Base-by-base conservation (phyloP, 2,329 filamentous ascomycete species). In the Microdochium bolleyi region DNA sequence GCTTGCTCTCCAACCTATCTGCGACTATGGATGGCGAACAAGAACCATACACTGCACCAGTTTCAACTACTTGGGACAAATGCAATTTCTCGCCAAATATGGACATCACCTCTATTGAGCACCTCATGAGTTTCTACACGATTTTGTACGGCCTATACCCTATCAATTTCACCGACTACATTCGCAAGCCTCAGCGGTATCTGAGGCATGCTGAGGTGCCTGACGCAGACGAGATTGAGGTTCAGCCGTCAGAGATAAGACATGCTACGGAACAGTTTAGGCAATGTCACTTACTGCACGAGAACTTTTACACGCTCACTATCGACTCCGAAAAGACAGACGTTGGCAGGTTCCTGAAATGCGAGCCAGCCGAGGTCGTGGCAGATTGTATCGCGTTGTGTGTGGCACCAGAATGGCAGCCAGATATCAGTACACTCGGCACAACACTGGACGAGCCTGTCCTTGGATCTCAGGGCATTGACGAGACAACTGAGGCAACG, bases 141-240 rank as follows among this genome's bases (percentile, higher is more conserved):
- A 85, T 91, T 24, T 74, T 94, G 0, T 94, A 94, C 60, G 89
- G 89, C 0, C 71, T 94, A 3, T 94, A 92, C 57, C 89, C 89
- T 1, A 81, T 92, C 62, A 92, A 92, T 64, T 90, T 94, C 60
- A 87, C 90, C 81, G 87, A 86, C 67, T 94, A 92, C 64, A 87
- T 94, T 56, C 81, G 88, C 53, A 92, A 92, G 62, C 88, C 89
- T 2, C 83, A 90, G 59, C 82, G 86, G 57, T 92, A 88, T 62
- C 73, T 94, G 10, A 84, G 89, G 49, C 85, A 87, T 61, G 82
- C 86, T 41, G 82, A 89, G 57, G 86, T 84, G 30, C 76, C 80
- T 3, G 82, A 84, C 49, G 79, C 84, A 1, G 85, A 91, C 57
- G 85, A 89, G 52, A 79, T 92, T 46, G 87, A 92, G 61, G 78